Evolutionary conservation across 176 grass and related monocot genomes (phyloP).

Genomic region (Thinopyrum elongatum): DNA sequence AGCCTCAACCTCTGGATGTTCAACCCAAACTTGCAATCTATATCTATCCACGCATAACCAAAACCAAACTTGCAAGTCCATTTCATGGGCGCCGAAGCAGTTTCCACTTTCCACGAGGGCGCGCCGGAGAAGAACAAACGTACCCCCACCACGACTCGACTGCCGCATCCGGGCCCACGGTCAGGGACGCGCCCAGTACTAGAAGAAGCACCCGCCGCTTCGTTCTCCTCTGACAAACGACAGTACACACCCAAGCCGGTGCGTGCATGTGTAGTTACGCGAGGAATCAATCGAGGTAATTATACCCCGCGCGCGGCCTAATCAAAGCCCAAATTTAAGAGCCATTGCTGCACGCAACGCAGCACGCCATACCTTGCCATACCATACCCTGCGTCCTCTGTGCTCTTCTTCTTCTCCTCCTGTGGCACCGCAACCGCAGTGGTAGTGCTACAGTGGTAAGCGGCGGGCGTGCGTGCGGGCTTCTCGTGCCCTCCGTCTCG

Average conservation of each 20-base stretch:
- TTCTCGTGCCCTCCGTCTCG: background rate
- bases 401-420: background rate
- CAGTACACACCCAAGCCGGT: no score
- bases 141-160: background rate
- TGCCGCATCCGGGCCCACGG: no score
- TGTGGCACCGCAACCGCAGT: background rate
- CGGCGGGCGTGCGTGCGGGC: background rate
- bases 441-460: background rate
- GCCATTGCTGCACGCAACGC: constrained; percentile 9
- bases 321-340: constrained; percentile 6
- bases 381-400: background rate
- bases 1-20: background rate
- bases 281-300: background rate
- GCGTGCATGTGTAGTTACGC: background rate
- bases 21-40: background rate
- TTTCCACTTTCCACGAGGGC: background rate
- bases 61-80: background rate
- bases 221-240: no score
- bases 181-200: no score
- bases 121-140: background rate
- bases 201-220: no score
- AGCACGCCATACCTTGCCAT: background rate
- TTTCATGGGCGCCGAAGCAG: background rate
- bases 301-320: background rate
- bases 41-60: background rate